phyloP scores from a whole-genome alignment of 257 asterid genomes.

The Solanum acaule region DNA sequence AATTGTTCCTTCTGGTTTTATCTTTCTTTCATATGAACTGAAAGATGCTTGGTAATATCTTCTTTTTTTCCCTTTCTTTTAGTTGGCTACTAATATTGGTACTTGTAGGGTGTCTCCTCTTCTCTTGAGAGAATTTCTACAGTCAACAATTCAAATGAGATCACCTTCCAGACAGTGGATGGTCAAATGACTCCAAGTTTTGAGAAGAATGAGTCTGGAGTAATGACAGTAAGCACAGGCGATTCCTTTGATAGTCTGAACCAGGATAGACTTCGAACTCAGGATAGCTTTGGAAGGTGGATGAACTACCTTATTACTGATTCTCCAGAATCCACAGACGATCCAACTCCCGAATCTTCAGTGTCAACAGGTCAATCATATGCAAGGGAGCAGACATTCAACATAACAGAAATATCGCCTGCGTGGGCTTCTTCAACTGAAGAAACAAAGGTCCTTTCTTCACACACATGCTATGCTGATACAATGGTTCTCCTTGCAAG shows the following conservation, averaged over 20 bases:
- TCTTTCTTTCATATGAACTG: neutral
- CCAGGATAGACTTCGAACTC: constrained; percentile 40
- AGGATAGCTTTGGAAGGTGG: constrained; percentile 70
- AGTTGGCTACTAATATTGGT: neutral
- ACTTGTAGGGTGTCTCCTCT: constrained; percentile 33
- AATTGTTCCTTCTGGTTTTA: neutral
- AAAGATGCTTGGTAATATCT: neutral
- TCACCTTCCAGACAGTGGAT: constrained; percentile 26
- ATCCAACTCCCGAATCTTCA: constrained; percentile 26
- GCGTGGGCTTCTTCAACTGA: constrained; percentile 68
- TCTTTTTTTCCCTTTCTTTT: neutral
- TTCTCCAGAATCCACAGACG: constrained; percentile 46
- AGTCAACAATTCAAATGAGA: constrained; percentile 10
- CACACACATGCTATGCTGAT: neutral
- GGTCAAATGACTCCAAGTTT: constrained; percentile 22
- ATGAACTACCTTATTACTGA: constrained; percentile 36
- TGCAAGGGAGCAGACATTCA: constrained; percentile 37
- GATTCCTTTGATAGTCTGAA: constrained; percentile 21
- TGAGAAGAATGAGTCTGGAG: constrained; percentile 27
- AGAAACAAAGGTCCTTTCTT: constrained; percentile 73
- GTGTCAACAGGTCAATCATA: constrained; percentile 11
- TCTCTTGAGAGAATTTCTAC: neutral
- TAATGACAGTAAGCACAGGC: constrained; percentile 13
- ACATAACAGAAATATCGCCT: constrained; percentile 72
- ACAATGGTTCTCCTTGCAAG: neutral